Conservation (phyloP, 2,329 filamentous ascomycete genomes). For the Graphilbum sp. region DNA sequence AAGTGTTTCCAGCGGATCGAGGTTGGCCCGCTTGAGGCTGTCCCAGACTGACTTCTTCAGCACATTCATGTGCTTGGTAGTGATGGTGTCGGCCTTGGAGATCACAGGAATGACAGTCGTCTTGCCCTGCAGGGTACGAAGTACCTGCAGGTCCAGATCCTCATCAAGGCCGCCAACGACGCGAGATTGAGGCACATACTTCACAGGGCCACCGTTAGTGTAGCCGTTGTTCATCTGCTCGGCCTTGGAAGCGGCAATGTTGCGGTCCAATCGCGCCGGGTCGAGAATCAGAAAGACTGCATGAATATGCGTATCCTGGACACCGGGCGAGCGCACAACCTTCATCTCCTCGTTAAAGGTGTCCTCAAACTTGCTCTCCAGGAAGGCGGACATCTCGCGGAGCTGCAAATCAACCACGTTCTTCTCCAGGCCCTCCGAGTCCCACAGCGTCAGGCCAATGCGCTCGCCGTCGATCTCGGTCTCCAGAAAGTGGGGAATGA, state of each 20-base stretch:
- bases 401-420: conserved; percentile 89
- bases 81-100: conserved; percentile 92
- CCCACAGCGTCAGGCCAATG: conserved; percentile 87
- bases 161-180: conserved; percentile 62
- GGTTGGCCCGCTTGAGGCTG: conserved; percentile 65
- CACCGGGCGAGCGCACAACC: conserved; percentile 80
- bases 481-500: conserved; percentile 79
- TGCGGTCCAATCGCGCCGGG: conserved; percentile 68
- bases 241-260: conserved; percentile 51
- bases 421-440: conserved; percentile 89
- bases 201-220: conserved; percentile 28
- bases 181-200: conserved; percentile 24
- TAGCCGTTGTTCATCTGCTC: conserved; percentile 13
- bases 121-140: conserved; percentile 78
- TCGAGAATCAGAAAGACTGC: conserved; percentile 88
- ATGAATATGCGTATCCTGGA: conserved; percentile 93
- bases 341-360: conserved; percentile 97
- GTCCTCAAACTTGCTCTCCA: conserved; percentile 97
- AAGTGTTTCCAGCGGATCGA: conserved; percentile 78
- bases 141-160: conserved; percentile 76
- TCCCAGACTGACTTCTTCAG: conserved; percentile 85
- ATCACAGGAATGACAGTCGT: conserved; percentile 93
- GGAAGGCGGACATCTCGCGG: conserved; percentile 75
- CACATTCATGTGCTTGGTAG: conserved; percentile 82
- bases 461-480: conserved; percentile 88